phyloP scores from a whole-genome alignment of 2,329 filamentous ascomycete species.

The Clarireedia homoeocarpa region DNA sequence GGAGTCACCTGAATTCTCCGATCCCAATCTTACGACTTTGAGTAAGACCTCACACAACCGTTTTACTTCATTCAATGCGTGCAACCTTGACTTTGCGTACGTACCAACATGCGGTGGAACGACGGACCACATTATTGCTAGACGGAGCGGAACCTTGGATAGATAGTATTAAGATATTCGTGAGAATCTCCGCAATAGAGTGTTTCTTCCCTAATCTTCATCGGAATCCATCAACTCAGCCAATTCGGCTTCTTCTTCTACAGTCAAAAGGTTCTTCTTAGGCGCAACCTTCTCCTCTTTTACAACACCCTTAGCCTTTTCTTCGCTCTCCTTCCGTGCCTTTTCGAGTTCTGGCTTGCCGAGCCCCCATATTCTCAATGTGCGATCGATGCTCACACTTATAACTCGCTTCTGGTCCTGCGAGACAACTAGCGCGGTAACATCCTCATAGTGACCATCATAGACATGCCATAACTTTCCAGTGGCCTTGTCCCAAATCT shows the following conservation, averaged over 20 bases:
- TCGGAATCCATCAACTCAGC: conserved; percentile 78
- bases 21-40: not conserved
- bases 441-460: conserved; percentile 85
- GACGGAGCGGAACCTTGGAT: too few species aligned
- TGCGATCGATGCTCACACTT: conserved; percentile 86
- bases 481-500: conserved; percentile 74
- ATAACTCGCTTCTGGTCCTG: conserved; percentile 48
- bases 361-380: conserved; percentile 77
- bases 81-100: not conserved
- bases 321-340: conserved; percentile 42
- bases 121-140: too few species aligned
- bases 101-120: too few species aligned
- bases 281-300: conserved; percentile 36
- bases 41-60: too few species aligned
- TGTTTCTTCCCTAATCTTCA: conserved; percentile 38
- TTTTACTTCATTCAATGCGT: not conserved
- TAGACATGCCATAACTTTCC: conserved; percentile 68
- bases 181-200: not conserved
- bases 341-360: conserved; percentile 50
- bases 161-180: too few species aligned
- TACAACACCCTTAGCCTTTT: conserved; percentile 36
- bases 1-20: not conserved
- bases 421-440: conserved; percentile 69
- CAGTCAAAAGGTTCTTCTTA: conserved; percentile 57
- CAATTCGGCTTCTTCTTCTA: conserved; percentile 87